These are phyloP conservation scores for Phyllosticta citribraziliensis DNA, from an alignment of 2,329 filamentous ascomycete genomes.

Conservation along the genomic window DNA sequence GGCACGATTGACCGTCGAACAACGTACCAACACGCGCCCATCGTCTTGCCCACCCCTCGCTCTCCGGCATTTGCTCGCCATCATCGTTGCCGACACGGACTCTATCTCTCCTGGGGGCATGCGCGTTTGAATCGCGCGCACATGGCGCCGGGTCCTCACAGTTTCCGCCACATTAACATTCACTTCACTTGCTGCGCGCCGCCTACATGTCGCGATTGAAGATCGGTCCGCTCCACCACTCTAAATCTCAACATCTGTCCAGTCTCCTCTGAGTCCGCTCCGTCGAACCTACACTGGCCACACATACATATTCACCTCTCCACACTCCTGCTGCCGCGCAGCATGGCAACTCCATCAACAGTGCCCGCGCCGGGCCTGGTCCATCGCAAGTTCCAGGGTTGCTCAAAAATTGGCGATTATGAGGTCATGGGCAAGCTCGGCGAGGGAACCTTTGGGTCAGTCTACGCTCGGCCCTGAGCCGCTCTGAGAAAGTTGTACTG, in stretches of 20 bases:
- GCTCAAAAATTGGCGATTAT: constrained; percentile 73
- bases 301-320: not conserved
- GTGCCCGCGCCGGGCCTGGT: constrained; percentile 42
- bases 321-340: not conserved
- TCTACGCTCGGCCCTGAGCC: constrained; percentile 7
- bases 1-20: not conserved
- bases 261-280: not conserved
- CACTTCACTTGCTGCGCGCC: constrained; percentile 1
- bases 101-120: not conserved
- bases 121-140: not conserved
- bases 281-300: not conserved
- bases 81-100: not conserved
- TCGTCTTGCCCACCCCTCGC: not conserved
- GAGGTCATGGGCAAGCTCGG: constrained; percentile 75
- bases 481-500: not conserved
- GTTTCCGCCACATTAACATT: not conserved
- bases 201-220: constrained; percentile 12
- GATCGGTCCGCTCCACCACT: not conserved
- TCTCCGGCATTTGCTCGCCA: not conserved
- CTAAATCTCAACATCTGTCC: not conserved
- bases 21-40: not conserved
- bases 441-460: constrained; percentile 87
- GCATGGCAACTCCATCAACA: constrained; percentile 13
- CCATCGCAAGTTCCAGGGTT: constrained; percentile 62
- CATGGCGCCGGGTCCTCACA: not conserved